phyloP scores from a whole-genome alignment of 2,329 filamentous ascomycete genomes.

The Epichloe aotearoae region DNA sequence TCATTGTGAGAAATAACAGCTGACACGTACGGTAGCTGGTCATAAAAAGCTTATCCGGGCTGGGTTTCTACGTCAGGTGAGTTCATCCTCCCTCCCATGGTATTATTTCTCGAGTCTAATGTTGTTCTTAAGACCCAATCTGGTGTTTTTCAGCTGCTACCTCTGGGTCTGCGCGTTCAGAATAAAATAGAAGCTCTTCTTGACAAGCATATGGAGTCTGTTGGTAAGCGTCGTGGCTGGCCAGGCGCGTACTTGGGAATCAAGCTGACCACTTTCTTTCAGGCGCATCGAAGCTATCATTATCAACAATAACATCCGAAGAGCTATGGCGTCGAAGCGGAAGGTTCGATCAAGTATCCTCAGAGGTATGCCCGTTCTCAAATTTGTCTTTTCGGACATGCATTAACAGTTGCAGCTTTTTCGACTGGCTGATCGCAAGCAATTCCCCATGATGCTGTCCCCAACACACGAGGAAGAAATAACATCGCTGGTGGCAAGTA shows the following conservation, averaged over 20 bases:
- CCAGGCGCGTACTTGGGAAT: neutral
- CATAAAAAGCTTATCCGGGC: slow-evolving; percentile 56
- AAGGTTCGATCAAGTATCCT: slow-evolving; percentile 56
- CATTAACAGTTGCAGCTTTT: slow-evolving; percentile 50
- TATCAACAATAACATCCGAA: slow-evolving; percentile 79
- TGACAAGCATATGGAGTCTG: slow-evolving; percentile 72
- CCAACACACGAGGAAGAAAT: slow-evolving; percentile 98
- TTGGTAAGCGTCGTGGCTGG: slow-evolving; percentile 35
- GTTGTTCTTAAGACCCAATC: slow-evolving; percentile 54
- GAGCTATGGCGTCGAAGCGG: slow-evolving; percentile 72
- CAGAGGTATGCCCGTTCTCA: slow-evolving; percentile 44
- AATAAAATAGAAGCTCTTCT: slow-evolving; percentile 76
- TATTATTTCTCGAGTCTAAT: slow-evolving; percentile 2
- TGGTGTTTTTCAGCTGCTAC: slow-evolving; percentile 85
- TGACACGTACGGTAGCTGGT: slow-evolving; percentile 33
- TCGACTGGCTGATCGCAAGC: slow-evolving; percentile 65
- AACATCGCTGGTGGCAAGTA: slow-evolving; percentile 61
- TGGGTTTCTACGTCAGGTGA: slow-evolving; percentile 60
- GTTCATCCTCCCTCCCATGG: slow-evolving; percentile 8
- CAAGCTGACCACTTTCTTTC: neutral
- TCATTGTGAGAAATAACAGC: neutral
- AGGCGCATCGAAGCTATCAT: slow-evolving; percentile 67
- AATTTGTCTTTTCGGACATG: neutral
- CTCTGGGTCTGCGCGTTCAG: slow-evolving; percentile 74
- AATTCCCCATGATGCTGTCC: slow-evolving; percentile 60